These are phyloP conservation scores for Nigrograna mackinnonii DNA, from an alignment of 2,329 filamentous ascomycete genomes.

Conservation along the genomic window DNA sequence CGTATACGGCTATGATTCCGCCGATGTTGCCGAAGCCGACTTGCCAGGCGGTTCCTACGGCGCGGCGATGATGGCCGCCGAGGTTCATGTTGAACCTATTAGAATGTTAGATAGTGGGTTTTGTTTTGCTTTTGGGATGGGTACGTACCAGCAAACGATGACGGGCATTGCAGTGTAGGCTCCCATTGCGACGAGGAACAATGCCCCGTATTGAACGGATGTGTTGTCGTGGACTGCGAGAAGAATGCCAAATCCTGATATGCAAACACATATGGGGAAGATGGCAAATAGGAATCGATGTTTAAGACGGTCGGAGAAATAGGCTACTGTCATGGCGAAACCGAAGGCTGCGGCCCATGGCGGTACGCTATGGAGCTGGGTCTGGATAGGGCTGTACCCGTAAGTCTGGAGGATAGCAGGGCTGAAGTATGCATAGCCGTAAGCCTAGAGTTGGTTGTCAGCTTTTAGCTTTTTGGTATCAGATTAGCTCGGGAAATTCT, in stretches of 20 bases:
- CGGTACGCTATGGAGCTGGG: constrained; percentile 58
- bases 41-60: constrained; percentile 55
- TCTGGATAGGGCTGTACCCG: constrained; percentile 57
- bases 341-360: constrained; percentile 75
- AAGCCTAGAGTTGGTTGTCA: too few species aligned
- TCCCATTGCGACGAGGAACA: constrained; percentile 82
- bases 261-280: constrained; percentile 67
- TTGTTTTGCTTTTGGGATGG: too few species aligned
- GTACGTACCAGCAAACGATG: constrained; percentile 63
- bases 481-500: too few species aligned
- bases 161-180: constrained; percentile 89
- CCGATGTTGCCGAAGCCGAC: constrained; percentile 55
- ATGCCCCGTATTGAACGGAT: constrained; percentile 71
- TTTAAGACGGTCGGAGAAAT: constrained; percentile 68
- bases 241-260: constrained; percentile 77
- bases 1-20: constrained; percentile 56
- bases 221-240: constrained; percentile 70
- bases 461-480: too few species aligned
- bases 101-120: too few species aligned
- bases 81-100: constrained; percentile 62
- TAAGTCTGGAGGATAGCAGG: constrained; percentile 53
- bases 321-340: constrained; percentile 77
- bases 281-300: constrained; percentile 79
- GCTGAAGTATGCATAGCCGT: constrained; percentile 52
- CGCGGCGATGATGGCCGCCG: constrained; percentile 53